Conservation (phyloP, 768 basidiomycete genomes). For the Psilocybe subaeruginosa region DNA sequence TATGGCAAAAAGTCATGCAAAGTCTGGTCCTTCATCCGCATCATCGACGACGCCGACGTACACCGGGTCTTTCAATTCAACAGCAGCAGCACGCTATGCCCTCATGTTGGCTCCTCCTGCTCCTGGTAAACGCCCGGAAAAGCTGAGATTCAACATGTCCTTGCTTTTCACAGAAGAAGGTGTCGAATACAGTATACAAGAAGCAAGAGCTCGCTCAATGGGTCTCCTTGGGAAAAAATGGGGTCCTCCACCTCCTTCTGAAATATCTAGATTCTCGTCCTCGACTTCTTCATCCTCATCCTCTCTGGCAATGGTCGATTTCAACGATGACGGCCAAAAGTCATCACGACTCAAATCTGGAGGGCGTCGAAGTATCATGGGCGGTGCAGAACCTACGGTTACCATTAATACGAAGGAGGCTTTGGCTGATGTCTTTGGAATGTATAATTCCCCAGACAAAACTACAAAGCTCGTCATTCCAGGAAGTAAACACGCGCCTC, state of each 20-base stretch:
- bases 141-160: constrained; percentile 66
- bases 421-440: constrained; percentile 89
- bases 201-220: constrained; percentile 80
- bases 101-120: constrained; percentile 72
- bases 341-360: constrained; percentile 41
- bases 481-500: constrained; percentile 75
- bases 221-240: constrained; percentile 86
- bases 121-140: constrained; percentile 74
- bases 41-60: constrained; percentile 27
- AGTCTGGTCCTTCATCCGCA: constrained; percentile 17
- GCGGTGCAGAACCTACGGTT: constrained; percentile 75
- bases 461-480: constrained; percentile 55
- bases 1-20: constrained; percentile 9
- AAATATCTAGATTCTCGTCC: constrained; percentile 34
- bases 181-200: constrained; percentile 84
- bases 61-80: constrained; percentile 35
- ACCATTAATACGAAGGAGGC: constrained; percentile 98
- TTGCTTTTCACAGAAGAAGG: constrained; percentile 77
- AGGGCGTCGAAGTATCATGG: constrained; percentile 48
- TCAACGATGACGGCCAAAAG: constrained; percentile 61
- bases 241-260: constrained; percentile 62
- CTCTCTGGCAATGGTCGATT: constrained; percentile 50
- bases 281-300: constrained; percentile 38
- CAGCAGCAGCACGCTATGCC: constrained; percentile 62
- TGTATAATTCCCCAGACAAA: constrained; percentile 93